Base-by-base conservation (phyloP, 805 yeast genomes). In the Starmerella khaoyaiensis region DNA sequence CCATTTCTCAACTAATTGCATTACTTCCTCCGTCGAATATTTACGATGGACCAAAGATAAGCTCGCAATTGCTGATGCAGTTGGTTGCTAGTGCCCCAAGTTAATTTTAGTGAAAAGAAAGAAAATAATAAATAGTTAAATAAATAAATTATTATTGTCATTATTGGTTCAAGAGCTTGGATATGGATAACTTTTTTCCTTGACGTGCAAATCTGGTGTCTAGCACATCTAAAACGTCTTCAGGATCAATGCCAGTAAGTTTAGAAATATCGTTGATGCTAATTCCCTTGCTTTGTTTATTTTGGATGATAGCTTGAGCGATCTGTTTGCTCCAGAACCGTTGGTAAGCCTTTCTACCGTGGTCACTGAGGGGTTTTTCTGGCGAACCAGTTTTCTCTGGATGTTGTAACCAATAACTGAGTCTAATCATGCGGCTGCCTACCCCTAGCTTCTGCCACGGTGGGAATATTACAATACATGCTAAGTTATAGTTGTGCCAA, bases 391-490 rank as follows among this genome's bases (percentile, higher is more conserved):
- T 57, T 16, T 63, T 48, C 21, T 71, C 73, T 29, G 79, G 80
- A 12, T 67, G 68, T 27, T 71, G 39, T 16, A 86, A 55, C 21
- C 68, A 74, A 53, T 87, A 90, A 26, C 93, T 81, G 47, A 83
- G 80, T 42, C 82, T 82, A 12, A 90, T 81, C 27, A 90, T 55
- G 9, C 82, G 62, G 4, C 82, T 73, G 0, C 97, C 98, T 19
- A 86, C 56, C 6, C 73, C 76, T 28, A 69, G 67, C 40, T 82
- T 65, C 55, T 87, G 97, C 55, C 74, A 90, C 3, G 95, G 95
- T 1, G 98, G 98, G 44, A 90, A 80, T 3, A 83, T 74, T 46
- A 90, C 66, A 10, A 90, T 79, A 53, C 97, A 90, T 0, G 96
- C 95, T 26, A 90, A 62, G 53, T 87, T 90, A 55, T 86, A 81